Evolutionary conservation across 306 rosid genomes (phyloP).

Genomic region (Castanopsis chinensis): DNA sequence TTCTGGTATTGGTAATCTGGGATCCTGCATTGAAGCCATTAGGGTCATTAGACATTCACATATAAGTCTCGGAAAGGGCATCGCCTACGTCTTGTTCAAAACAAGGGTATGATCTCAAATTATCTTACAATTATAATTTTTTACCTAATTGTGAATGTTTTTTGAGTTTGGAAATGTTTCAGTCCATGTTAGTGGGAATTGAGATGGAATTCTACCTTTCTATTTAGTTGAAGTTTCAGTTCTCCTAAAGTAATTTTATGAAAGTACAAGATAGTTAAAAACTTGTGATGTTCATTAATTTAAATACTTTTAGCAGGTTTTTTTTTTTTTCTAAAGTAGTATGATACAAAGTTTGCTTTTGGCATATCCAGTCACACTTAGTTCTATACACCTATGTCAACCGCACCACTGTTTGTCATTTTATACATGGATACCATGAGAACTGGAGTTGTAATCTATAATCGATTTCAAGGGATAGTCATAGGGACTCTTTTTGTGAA

Average conservation of each 20-base stretch:
- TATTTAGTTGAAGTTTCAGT: neutral
- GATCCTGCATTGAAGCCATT: slow-evolving; percentile 69
- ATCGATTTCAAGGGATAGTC: neutral
- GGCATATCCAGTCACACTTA: neutral
- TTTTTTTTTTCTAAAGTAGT: neutral
- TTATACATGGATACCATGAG: too few species aligned
- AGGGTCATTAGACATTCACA: slow-evolving; percentile 88
- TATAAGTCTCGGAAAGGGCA: slow-evolving; percentile 81
- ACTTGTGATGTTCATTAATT: neutral
- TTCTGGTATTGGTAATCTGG: slow-evolving; percentile 53
- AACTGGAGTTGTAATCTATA: too few species aligned
- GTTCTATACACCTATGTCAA: neutral
- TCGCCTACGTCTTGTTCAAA: slow-evolving; percentile 77
- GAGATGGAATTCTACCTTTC: neutral
- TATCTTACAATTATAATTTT: neutral
- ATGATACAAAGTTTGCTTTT: neutral
- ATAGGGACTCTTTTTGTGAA: neutral
- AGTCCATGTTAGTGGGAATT: neutral
- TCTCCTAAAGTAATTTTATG: neutral
- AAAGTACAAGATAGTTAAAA: neutral
- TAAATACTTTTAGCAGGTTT: neutral
- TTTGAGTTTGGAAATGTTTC: slow-evolving; percentile 13
- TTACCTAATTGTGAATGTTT: neutral
- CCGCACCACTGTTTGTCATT: neutral
- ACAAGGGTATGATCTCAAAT: slow-evolving; percentile 57